A percentile compares a stretch with the other conserved stretches of the same genome.
phyloP scores from a whole-genome alignment of 2,329 filamentous ascomycete genomes.

The Amesomyces nigricolor region DNA sequence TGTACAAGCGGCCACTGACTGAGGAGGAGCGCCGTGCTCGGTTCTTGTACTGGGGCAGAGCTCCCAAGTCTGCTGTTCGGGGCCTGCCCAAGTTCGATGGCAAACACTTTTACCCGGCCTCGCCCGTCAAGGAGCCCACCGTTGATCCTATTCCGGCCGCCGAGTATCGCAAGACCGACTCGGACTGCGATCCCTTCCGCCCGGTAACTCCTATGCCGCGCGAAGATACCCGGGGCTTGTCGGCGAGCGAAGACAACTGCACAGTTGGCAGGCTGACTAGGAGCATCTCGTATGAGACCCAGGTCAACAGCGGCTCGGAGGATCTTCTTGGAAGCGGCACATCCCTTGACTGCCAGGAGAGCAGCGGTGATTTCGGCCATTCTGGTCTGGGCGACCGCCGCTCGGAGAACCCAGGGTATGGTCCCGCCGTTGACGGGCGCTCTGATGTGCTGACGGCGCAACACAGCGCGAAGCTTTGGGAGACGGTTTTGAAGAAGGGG shows the following conservation, averaged over 20 bases:
- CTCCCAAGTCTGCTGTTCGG: slow-evolving; percentile 43
- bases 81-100: slow-evolving; percentile 60
- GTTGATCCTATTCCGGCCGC: neutral
- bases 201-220: slow-evolving; percentile 20
- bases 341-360: slow-evolving; percentile 16
- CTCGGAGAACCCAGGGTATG: slow-evolving; percentile 30
- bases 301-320: slow-evolving; percentile 21
- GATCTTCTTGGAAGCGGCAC: slow-evolving; percentile 12
- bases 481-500: slow-evolving; percentile 47
- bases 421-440: neutral
- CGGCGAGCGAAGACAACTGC: slow-evolving; percentile 20
- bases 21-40: slow-evolving; percentile 54
- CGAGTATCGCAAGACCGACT: slow-evolving; percentile 18
- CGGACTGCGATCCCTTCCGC: slow-evolving; percentile 24
- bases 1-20: slow-evolving; percentile 52
- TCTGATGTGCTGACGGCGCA: slow-evolving; percentile 12
- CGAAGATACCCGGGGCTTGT: slow-evolving; percentile 9
- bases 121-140: slow-evolving; percentile 39
- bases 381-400: slow-evolving; percentile 21
- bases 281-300: slow-evolving; percentile 24
- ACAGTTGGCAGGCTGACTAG: slow-evolving; percentile 16
- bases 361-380: slow-evolving; percentile 16
- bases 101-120: slow-evolving; percentile 57
- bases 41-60: slow-evolving; percentile 56
- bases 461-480: slow-evolving; percentile 41